Evolutionary conservation across 2,329 filamentous ascomycete genomes (phyloP).

Genomic region (Cylindrodendrum hubeiense): DNA sequence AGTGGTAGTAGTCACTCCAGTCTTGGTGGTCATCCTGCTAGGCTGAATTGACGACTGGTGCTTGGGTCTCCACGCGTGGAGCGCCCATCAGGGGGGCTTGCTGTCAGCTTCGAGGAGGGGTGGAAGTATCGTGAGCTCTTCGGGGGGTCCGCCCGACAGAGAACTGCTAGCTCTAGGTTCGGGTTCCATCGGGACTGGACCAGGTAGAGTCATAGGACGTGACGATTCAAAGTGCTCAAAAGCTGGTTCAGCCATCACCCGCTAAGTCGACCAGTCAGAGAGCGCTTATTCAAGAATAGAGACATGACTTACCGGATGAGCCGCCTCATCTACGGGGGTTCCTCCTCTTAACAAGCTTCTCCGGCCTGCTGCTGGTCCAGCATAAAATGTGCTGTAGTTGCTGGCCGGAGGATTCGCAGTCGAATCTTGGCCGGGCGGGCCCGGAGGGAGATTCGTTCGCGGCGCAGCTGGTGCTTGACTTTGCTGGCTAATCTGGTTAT

Average conservation of each 20-base stretch:
- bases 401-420: not conserved
- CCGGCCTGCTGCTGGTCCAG: not conserved
- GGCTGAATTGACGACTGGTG: constrained; percentile 12
- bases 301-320: constrained; percentile 11
- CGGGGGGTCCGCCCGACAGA: not conserved
- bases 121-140: constrained; percentile 15
- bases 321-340: constrained; percentile 2
- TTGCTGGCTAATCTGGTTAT: not conserved
- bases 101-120: constrained; percentile 15
- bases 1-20: not conserved
- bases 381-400: constrained; percentile 21
- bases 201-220: constrained; percentile 4
- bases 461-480: not conserved
- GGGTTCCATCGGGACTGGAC: constrained; percentile 18
- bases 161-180: constrained; percentile 11
- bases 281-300: not conserved
- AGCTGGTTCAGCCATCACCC: constrained; percentile 20
- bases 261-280: not conserved
- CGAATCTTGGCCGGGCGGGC: constrained; percentile 1
- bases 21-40: not conserved
- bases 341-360: not conserved
- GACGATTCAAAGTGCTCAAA: constrained; percentile 4
- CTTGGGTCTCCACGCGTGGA: constrained; percentile 9
- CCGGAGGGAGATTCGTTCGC: constrained; percentile 1
- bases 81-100: not conserved